phyloP scores from a whole-genome alignment of 441 rosid species.

The Manihot esculenta region DNA sequence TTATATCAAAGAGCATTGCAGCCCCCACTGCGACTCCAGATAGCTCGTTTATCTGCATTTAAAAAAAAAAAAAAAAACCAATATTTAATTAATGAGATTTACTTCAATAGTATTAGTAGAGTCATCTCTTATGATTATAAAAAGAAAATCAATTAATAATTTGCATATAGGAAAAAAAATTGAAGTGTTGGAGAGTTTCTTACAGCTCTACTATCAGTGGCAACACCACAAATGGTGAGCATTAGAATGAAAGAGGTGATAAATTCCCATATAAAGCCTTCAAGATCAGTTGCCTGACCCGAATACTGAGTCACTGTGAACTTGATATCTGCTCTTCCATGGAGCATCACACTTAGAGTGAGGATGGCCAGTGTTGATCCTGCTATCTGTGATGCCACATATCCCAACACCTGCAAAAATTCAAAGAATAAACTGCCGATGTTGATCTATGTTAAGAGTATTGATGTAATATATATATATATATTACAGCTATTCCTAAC shows the following conservation, averaged over 20 bases:
- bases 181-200: background rate
- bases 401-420: conserved; percentile 3
- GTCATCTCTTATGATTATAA: too few species aligned
- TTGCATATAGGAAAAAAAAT: background rate
- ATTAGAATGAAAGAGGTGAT: conserved; percentile 13
- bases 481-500: too few species aligned
- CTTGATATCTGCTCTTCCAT: background rate
- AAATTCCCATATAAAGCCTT: conserved; percentile 5
- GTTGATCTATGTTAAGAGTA: too few species aligned
- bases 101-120: too few species aligned
- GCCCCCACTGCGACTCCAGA: conserved; percentile 14
- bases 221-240: conserved; percentile 17
- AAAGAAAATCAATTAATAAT: background rate
- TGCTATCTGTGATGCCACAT: conserved; percentile 3
- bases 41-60: conserved; percentile 6
- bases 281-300: background rate
- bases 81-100: background rate
- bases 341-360: background rate
- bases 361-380: conserved; percentile 10
- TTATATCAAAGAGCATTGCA: background rate
- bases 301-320: background rate
- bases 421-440: background rate
- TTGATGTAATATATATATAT: too few species aligned
- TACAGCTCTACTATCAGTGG: conserved; percentile 11
- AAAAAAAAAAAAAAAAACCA: too few species aligned